Evolutionary conservation across 306 rosid genomes (phyloP), one percentile per base, ranked within the genome.

Genomic region (Glycine tomentella): DNA sequence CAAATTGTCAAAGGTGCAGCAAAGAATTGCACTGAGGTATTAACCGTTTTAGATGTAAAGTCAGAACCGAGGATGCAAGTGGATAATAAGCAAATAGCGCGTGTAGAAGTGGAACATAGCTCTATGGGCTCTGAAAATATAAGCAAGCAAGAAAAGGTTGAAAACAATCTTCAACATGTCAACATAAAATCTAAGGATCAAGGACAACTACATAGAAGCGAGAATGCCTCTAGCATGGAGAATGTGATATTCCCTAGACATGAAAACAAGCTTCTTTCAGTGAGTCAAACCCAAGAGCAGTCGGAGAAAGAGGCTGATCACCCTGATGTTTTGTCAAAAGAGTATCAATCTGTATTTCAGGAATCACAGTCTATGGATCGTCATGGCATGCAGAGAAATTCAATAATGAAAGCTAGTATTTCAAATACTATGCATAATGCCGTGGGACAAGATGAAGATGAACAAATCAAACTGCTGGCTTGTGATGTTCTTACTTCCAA

Each of bases 401-500:
- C 50, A 48, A 48, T 34, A 69, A 72, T 25, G 63, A 68, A 59
- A 40, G 63, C 16, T 63, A 79, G 83, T 69, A 73, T 55, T 78
- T 78, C 67, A 74, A 85, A 77, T 38, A 50, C 74, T 38, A 61
- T 45, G 57, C 57, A 71, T 16, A 58, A 64, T 69, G 72, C 33
- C 55, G 48, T 33, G 65, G 84, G 65, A 57, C 80, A 71, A 81
- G 83, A 79, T 68, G 88, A 74, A 83, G 83, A 71, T 76, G 88
- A 84, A 73, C 63, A 81, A 48, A 65, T 52, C 67, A 78, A 63
- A 77, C 77, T 76, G 51, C 69, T 62, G 7, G 5, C 52, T 49
- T 74, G 81, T 73, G 76, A 80, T 76, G 81, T 68, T 80, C 77
- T 36, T 72, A 48, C 53, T 69, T 87, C 77, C 16, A 46, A 77